Evolutionary conservation across 2,329 filamentous ascomycete species (phyloP).

Genomic region (Fusarium verrucosum): DNA sequence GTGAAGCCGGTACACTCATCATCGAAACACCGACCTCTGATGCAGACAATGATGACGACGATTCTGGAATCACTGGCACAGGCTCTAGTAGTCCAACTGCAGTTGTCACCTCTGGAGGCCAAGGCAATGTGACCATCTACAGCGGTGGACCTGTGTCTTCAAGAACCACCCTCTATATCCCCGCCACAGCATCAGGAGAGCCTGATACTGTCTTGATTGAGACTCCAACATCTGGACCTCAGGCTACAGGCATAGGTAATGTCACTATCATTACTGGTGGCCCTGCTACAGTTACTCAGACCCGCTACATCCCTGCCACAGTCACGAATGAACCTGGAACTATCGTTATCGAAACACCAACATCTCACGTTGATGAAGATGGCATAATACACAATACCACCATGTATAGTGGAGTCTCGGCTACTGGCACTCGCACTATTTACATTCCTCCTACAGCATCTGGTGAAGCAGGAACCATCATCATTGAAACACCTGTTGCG

Average conservation of each 20-base stretch:
- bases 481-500: constrained; percentile 7
- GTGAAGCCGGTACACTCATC: constrained; percentile 1
- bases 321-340: constrained; percentile 5
- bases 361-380: not conserved
- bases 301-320: constrained; percentile 4
- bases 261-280: constrained; percentile 3
- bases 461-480: constrained; percentile 2
- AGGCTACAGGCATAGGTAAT: constrained; percentile 10
- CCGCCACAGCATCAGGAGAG: not conserved
- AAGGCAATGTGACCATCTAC: constrained; percentile 10
- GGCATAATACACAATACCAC: not conserved
- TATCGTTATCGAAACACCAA: constrained; percentile 2
- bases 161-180: not conserved
- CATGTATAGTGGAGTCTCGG: not conserved
- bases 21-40: not conserved
- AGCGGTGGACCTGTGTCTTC: not conserved
- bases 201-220: constrained; percentile 13
- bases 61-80: not conserved
- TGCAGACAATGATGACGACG: not conserved
- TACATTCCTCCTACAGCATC: constrained; percentile 3
- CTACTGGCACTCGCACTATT: not conserved
- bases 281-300: not conserved
- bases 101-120: not conserved
- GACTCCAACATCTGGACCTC: constrained; percentile 11
- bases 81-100: not conserved